These are phyloP conservation scores for Colletotrichum costaricense DNA, from an alignment of 2,329 filamentous ascomycete species.

Conservation along the genomic window DNA sequence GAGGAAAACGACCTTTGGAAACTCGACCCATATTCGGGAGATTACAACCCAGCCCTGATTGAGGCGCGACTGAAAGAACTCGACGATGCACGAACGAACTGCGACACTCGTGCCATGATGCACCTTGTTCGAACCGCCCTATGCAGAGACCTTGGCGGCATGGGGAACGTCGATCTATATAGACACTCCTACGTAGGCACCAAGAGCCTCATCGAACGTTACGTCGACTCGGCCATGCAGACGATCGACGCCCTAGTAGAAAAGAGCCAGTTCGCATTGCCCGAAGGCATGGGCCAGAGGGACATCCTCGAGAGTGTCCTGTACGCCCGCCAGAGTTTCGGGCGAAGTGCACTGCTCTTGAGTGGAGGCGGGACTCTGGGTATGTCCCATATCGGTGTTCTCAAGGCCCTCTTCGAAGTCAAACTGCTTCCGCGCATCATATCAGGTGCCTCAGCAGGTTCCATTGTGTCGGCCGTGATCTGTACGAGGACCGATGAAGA, in stretches of 20 bases:
- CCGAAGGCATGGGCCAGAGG: conserved; percentile 67
- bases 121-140: conserved; percentile 84
- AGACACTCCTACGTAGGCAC: conserved; percentile 87
- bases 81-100: conserved; percentile 77
- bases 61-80: conserved; percentile 77
- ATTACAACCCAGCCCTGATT: conserved; percentile 79
- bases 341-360: conserved; percentile 83
- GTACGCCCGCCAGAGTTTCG: conserved; percentile 81
- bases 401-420: conserved; percentile 82
- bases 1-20: conserved; percentile 90
- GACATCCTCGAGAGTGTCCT: conserved; percentile 76
- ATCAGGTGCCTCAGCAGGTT: conserved; percentile 87
- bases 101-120: conserved; percentile 82
- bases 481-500: conserved; percentile 84
- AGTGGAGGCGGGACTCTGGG: conserved; percentile 91
- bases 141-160: conserved; percentile 84
- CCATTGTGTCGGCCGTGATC: conserved; percentile 84
- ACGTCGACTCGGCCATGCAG: conserved; percentile 82
- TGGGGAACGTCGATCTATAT: conserved; percentile 87
- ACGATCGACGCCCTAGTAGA: conserved; percentile 81
- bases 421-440: conserved; percentile 85
- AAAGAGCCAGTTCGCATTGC: conserved; percentile 58
- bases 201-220: conserved; percentile 86
- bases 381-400: conserved; percentile 90
- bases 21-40: conserved; percentile 65